These are phyloP conservation scores for Xylaria grammica DNA, from an alignment of 495 filamentous ascomycete species.

Conservation along the genomic window DNA sequence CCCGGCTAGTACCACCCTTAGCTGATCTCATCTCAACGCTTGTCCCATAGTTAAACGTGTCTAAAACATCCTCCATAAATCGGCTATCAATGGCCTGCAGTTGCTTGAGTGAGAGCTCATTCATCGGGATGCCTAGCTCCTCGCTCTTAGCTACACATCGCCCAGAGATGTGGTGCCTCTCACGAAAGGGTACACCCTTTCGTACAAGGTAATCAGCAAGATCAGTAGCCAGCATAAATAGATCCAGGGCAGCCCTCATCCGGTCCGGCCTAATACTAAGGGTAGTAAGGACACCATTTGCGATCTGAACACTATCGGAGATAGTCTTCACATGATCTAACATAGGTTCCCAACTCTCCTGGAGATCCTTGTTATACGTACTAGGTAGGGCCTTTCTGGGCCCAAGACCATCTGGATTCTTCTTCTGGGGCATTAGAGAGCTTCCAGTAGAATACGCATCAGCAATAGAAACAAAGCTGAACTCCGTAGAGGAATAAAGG, in stretches of 20 bases:
- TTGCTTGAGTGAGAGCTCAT: constrained; percentile 71
- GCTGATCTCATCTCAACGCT: constrained; percentile 73
- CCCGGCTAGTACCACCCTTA: constrained; percentile 70
- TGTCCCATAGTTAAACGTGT: constrained; percentile 71
- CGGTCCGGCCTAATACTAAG: constrained; percentile 72
- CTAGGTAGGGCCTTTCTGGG: constrained; percentile 85
- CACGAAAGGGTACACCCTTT: constrained; percentile 84
- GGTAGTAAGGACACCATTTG: constrained; percentile 78
- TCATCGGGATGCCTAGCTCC: constrained; percentile 72
- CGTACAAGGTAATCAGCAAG: constrained; percentile 90
- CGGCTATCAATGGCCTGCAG: constrained; percentile 66
- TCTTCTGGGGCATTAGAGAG: constrained; percentile 91
- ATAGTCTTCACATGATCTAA: constrained; percentile 65
- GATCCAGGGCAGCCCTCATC: constrained; percentile 76
- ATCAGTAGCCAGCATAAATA: constrained; percentile 76
- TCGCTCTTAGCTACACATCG: constrained; percentile 73
- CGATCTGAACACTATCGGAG: constrained; percentile 83
- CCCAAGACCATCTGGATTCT: constrained; percentile 80
- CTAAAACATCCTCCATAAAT: constrained; percentile 67
- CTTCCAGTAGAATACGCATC: constrained; percentile 87
- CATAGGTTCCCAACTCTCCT: constrained; percentile 63
- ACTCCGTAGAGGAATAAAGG: constrained; percentile 83
- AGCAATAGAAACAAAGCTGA: constrained; percentile 80
- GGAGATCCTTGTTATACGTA: constrained; percentile 95
- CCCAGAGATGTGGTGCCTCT: constrained; percentile 91